phyloP scores from a whole-genome alignment of 2,329 filamentous ascomycete genomes.

The Coleophoma eucalyptorum region DNA sequence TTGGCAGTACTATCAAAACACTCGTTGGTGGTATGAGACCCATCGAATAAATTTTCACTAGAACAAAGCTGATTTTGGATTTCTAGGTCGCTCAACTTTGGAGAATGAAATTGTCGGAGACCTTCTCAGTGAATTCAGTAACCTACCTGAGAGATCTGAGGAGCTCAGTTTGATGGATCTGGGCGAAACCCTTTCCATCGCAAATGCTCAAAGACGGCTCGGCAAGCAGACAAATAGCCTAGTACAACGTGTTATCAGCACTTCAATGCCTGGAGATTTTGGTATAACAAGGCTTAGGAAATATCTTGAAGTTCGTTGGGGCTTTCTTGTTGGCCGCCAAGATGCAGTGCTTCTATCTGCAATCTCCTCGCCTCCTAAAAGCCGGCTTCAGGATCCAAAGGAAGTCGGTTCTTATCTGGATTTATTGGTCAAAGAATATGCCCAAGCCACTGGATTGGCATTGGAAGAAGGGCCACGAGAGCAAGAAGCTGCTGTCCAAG shows the following conservation, averaged over 20 bases:
- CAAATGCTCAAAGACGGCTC: conserved; percentile 5
- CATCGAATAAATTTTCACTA: too few relatives aligned
- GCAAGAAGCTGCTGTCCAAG: too few relatives aligned
- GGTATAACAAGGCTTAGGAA: conserved; percentile 13
- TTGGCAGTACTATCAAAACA: not conserved
- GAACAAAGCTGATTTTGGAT: too few relatives aligned
- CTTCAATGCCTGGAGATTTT: conserved; percentile 27
- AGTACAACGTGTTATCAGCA: conserved; percentile 17
- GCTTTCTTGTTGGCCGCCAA: too few relatives aligned
- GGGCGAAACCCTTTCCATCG: not conserved
- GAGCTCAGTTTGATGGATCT: not conserved
- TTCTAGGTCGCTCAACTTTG: too few relatives aligned
- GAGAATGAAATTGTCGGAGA: conserved; percentile 8
- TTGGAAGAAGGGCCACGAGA: too few relatives aligned
- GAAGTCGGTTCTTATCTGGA: too few relatives aligned
- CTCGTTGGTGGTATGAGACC: not conserved
- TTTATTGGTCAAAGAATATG: too few relatives aligned
- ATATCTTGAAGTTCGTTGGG: conserved; percentile 23
- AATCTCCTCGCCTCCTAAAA: too few relatives aligned
- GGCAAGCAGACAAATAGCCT: conserved; percentile 4
- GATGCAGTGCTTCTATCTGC: too few relatives aligned
- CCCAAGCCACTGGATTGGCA: too few relatives aligned
- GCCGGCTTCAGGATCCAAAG: too few relatives aligned
- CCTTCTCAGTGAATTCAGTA: conserved; percentile 1
- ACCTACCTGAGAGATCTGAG: conserved; percentile 1